Evolutionary conservation across 176 grass and related monocot genomes (phyloP).

Genomic region (Triticum aestivum): IWGSC_CS_RefSeq_v2.1 NC_057801.1:736202492-736202991

Average conservation of each 20-base stretch:
- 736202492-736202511: slow-evolving; percentile 89
- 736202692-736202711: slow-evolving; percentile 30
- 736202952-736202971: slow-evolving; percentile 17
- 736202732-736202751: slow-evolving; percentile 66
- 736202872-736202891: slow-evolving; percentile 26
- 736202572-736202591: no score
- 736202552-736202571: slow-evolving; percentile 29
- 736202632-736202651: slow-evolving; percentile 16
- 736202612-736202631: neutral
- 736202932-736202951: slow-evolving; percentile 80
- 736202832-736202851: slow-evolving; percentile 57
- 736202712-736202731: slow-evolving; percentile 18
- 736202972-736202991: neutral
- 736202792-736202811: slow-evolving; percentile 65
- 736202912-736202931: slow-evolving; percentile 40
- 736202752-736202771: slow-evolving; percentile 61
- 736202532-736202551: slow-evolving; percentile 69
- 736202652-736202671: slow-evolving; percentile 76
- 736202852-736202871: slow-evolving; percentile 92
- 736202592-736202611: neutral
- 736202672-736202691: slow-evolving; percentile 40
- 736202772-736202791: slow-evolving; percentile 37
- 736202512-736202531: slow-evolving; percentile 59
- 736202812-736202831: slow-evolving; percentile 53
- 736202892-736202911: neutral